These are phyloP conservation scores for Fusarium algeriense DNA, from an alignment of 2,329 filamentous ascomycete species.

Conservation along the genomic window DNA sequence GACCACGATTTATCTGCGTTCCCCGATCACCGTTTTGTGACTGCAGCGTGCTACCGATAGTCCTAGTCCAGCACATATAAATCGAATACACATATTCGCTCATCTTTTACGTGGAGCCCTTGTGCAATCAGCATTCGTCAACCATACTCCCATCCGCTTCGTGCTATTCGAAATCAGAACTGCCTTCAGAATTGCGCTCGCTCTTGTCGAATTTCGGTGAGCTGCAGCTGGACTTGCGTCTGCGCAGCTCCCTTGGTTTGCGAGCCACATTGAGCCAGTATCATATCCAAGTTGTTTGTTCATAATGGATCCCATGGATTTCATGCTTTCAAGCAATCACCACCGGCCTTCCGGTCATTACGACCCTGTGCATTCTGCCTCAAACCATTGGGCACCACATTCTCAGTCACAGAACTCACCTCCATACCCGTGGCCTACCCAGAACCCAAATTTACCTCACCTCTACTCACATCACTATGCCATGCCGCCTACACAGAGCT, in stretches of 20 bases:
- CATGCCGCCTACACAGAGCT: slow-evolving; percentile 24
- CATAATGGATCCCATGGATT: slow-evolving; percentile 49
- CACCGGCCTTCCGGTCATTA: slow-evolving; percentile 42
- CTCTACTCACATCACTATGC: slow-evolving; percentile 38
- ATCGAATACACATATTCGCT: slow-evolving; percentile 42
- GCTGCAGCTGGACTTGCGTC: slow-evolving; percentile 10
- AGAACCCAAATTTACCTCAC: slow-evolving; percentile 33
- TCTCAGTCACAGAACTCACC: slow-evolving; percentile 37
- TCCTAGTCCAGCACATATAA: slow-evolving; percentile 47
- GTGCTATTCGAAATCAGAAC: slow-evolving; percentile 24
- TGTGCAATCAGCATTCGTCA: slow-evolving; percentile 25
- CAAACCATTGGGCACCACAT: slow-evolving; percentile 44
- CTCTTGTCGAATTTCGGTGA: slow-evolving; percentile 6
- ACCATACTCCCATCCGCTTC: slow-evolving; percentile 13
- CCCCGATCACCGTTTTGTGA: slow-evolving; percentile 44
- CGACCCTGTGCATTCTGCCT: slow-evolving; percentile 47
- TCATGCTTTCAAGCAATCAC: slow-evolving; percentile 40
- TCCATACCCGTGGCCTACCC: slow-evolving; percentile 43
- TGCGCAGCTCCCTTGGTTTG: slow-evolving; percentile 12
- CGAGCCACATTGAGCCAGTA: slow-evolving; percentile 6
- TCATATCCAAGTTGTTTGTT: slow-evolving; percentile 15
- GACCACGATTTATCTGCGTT: slow-evolving; percentile 42
- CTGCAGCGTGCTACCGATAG: slow-evolving; percentile 48
- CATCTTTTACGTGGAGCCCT: slow-evolving; percentile 29
- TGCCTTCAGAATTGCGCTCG: slow-evolving; percentile 4